Percentiles rank a stretch among this genome's conserved stretches.
These are phyloP conservation scores for Scheffersomyces illinoinensis DNA, from an alignment of 1,139 yeast genomes.

Conservation along the genomic window DNA sequence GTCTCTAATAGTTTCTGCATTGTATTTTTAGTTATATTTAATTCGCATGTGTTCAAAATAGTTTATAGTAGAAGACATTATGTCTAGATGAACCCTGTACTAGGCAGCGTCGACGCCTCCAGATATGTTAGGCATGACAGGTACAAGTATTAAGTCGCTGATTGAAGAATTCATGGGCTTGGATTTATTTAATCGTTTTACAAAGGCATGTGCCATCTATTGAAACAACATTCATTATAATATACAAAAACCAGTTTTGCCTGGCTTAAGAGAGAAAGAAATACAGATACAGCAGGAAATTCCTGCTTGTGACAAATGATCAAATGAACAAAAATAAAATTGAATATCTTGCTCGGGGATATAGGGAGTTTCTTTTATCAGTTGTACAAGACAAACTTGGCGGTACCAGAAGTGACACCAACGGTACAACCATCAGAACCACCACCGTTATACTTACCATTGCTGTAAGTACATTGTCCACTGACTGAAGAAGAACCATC, in stretches of 20 bases:
- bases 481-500: slow-evolving; percentile 59
- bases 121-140: background rate
- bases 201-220: background rate
- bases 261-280: background rate
- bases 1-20: background rate
- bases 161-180: too few species aligned
- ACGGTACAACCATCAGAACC: slow-evolving; percentile 90
- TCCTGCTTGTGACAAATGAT: background rate
- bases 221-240: background rate
- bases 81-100: background rate
- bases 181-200: background rate
- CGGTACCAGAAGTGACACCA: slow-evolving; percentile 80
- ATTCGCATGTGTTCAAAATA: background rate
- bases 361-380: background rate
- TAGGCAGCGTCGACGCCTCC: background rate
- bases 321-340: background rate
- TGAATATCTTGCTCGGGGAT: background rate
- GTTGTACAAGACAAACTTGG: slow-evolving; percentile 64
- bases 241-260: background rate
- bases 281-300: background rate
- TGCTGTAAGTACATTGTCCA: slow-evolving; percentile 79
- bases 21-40: background rate
- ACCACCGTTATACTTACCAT: slow-evolving; percentile 73
- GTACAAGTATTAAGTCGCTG: too few species aligned
- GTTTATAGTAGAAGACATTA: background rate